These are phyloP conservation scores for Boletus smithii DNA, from an alignment of 1,284 basidiomycete species.

Conservation along the genomic window DNA sequence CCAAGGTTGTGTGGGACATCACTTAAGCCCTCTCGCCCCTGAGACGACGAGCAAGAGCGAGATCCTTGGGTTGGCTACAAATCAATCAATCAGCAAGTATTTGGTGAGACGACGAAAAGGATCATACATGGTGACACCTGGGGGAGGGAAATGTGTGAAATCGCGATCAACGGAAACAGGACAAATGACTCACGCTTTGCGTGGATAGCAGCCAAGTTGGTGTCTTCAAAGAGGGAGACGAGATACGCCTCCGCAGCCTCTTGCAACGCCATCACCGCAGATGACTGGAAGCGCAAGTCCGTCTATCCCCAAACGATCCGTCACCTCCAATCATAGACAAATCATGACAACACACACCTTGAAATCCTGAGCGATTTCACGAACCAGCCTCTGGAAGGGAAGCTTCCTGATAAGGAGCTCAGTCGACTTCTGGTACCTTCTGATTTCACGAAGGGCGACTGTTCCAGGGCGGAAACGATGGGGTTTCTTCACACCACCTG, in stretches of 20 bases:
- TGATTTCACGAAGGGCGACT: slow-evolving; percentile 96
- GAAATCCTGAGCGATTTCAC: slow-evolving; percentile 97
- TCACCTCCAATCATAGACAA: slow-evolving; percentile 2
- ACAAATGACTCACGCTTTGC: slow-evolving; percentile 64
- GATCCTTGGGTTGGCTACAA: slow-evolving; percentile 76
- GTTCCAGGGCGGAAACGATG: slow-evolving; percentile 98
- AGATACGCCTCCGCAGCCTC: slow-evolving; percentile 97
- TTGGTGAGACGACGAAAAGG: not conserved
- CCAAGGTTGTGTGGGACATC: not conserved
- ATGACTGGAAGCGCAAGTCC: slow-evolving; percentile 96
- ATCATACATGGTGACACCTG: slow-evolving; percentile 70
- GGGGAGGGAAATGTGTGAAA: slow-evolving; percentile 8
- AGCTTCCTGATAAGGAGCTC: slow-evolving; percentile 95
- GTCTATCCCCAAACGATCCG: slow-evolving; percentile 44
- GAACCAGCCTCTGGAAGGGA: slow-evolving; percentile 92
- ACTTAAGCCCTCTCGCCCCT: slow-evolving; percentile 82
- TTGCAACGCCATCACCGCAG: slow-evolving; percentile 93
- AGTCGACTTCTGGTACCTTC: slow-evolving; percentile 96
- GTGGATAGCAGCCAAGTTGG: slow-evolving; percentile 91
- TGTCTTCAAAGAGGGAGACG: slow-evolving; percentile 91
- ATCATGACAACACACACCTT: slow-evolving; percentile 56
- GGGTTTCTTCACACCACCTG: slow-evolving; percentile 97
- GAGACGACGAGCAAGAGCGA: slow-evolving; percentile 85
- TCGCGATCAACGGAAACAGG: not conserved
- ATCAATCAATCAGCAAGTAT: slow-evolving; percentile 11